phyloP scores from a whole-genome alignment of 345 rosid genomes.

The Ailanthus altissimus region DNA sequence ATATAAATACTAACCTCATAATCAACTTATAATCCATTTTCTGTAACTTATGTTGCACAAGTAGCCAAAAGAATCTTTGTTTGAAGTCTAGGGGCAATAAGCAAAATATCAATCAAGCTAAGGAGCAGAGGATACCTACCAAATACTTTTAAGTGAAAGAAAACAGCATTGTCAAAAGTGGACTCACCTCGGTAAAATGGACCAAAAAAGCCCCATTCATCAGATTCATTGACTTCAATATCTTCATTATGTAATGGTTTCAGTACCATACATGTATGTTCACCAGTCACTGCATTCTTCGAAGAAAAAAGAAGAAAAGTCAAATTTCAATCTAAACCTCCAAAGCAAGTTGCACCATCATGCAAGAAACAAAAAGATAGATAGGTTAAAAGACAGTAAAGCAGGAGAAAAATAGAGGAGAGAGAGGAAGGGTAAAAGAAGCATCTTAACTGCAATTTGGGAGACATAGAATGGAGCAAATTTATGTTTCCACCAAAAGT shows the following conservation, averaged over 20 bases:
- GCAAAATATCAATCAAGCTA: slow-evolving; percentile 20
- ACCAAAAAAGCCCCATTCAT: slow-evolving; percentile 86
- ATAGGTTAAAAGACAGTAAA: neutral
- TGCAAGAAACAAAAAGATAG: neutral
- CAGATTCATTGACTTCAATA: slow-evolving; percentile 55
- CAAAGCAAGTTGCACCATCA: slow-evolving; percentile 4
- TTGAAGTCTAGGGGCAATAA: slow-evolving; percentile 61
- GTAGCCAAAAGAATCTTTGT: slow-evolving; percentile 59
- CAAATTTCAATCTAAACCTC: slow-evolving; percentile 17
- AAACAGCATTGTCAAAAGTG: slow-evolving; percentile 4
- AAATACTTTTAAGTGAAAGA: slow-evolving; percentile 5
- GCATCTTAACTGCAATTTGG: slow-evolving; percentile 79
- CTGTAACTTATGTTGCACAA: slow-evolving; percentile 53
- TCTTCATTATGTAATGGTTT: slow-evolving; percentile 74
- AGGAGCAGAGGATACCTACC: slow-evolving; percentile 10
- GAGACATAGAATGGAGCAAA: slow-evolving; percentile 92
- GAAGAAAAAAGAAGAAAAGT: slow-evolving; percentile 15
- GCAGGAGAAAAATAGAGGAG: neutral
- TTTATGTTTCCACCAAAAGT: slow-evolving; percentile 90
- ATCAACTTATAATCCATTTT: slow-evolving; percentile 89
- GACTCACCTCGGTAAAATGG: slow-evolving; percentile 82
- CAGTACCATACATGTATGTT: slow-evolving; percentile 89
- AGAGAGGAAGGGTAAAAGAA: slow-evolving; percentile 1
- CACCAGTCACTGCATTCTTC: slow-evolving; percentile 91
- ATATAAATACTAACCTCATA: slow-evolving; percentile 62